Evolutionary conservation across 495 filamentous ascomycete species (phyloP).

Genomic region (Ramalina intermedia): DNA sequence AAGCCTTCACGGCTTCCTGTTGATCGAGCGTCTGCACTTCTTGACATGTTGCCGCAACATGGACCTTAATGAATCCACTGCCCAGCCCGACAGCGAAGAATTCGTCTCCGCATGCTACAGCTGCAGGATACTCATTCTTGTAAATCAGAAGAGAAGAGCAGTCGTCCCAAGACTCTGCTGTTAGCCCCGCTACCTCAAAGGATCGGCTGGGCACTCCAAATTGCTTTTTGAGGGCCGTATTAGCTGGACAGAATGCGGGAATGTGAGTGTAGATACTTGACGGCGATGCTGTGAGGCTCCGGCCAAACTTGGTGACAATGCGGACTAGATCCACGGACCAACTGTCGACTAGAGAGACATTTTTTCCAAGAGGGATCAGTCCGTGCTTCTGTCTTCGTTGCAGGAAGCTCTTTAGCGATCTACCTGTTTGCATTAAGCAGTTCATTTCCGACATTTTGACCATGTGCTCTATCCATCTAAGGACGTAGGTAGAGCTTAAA

Average conservation of each 20-base stretch:
- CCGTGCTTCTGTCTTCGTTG: conserved; percentile 3
- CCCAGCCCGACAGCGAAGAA: conserved; percentile 7
- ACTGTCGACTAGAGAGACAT: conserved; percentile 8
- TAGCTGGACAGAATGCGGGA: conserved; percentile 18
- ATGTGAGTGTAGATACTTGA: conserved; percentile 18
- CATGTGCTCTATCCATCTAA: conserved; percentile 26
- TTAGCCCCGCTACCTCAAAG: conserved; percentile 14
- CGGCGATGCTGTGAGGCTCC: conserved; percentile 13
- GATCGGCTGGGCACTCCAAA: conserved; percentile 9
- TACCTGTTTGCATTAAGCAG: conserved; percentile 17
- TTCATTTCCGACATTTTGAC: conserved; percentile 15
- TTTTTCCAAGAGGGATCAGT: conserved; percentile 12
- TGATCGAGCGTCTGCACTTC: conserved; percentile 11
- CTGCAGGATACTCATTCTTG: not conserved
- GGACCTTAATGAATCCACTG: conserved; percentile 12
- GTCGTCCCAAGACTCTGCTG: conserved; percentile 16
- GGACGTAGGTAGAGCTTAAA: conserved; percentile 17
- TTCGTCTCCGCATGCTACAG: conserved; percentile 5
- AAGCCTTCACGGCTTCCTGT: conserved; percentile 8
- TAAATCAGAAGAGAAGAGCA: conserved; percentile 14
- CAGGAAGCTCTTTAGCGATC: conserved; percentile 17
- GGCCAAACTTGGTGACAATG: conserved; percentile 18
- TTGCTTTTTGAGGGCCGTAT: conserved; percentile 11
- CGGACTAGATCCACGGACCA: conserved; percentile 21
- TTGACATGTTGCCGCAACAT: conserved; percentile 14